Conservation (phyloP, 1,284 basidiomycete genomes). For the Cryptococcus wingfieldii region DNA sequence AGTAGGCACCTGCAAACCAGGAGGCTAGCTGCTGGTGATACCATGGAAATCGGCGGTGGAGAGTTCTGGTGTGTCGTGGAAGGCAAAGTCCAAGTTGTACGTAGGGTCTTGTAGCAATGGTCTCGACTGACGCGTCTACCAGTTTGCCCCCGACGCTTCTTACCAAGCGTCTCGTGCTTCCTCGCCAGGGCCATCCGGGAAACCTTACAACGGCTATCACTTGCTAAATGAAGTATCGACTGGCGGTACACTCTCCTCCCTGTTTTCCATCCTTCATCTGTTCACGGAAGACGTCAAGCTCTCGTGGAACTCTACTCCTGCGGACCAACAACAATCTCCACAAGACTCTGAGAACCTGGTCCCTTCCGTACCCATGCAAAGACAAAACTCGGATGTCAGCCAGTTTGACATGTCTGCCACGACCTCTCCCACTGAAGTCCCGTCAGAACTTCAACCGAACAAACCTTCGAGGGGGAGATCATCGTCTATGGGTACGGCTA, state of each 20-base stretch:
- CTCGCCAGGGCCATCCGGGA: conserved; percentile 11
- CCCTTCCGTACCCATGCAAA: conserved; percentile 12
- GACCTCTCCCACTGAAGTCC: conserved; percentile 9
- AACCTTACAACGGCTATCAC: conserved; percentile 78
- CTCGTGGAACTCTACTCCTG: conserved; percentile 57
- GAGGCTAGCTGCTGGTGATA: conserved; percentile 80
- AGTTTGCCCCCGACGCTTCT: conserved; percentile 58
- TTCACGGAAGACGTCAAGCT: conserved; percentile 97
- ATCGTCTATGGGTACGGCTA: conserved; percentile 6
- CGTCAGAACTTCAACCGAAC: background rate
- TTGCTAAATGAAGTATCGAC: conserved; percentile 88
- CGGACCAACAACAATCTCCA: conserved; percentile 37
- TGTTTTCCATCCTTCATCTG: conserved; percentile 90
- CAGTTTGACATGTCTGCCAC: conserved; percentile 33
- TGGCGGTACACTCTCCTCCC: conserved; percentile 89
- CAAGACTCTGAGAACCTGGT: conserved; percentile 3
- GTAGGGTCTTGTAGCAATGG: conserved; percentile 9
- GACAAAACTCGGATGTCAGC: conserved; percentile 47
- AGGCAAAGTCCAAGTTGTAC: conserved; percentile 58
- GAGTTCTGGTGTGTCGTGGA: conserved; percentile 96
- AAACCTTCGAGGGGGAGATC: conserved; percentile 3
- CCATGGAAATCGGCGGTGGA: conserved; percentile 76
- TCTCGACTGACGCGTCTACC: background rate
- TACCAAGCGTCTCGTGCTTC: conserved; percentile 5
- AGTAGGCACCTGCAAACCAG: conserved; percentile 88